These are phyloP conservation scores for Solanum etuberosum DNA, from an alignment of 257 asterid genomes.

Conservation along the genomic window DNA sequence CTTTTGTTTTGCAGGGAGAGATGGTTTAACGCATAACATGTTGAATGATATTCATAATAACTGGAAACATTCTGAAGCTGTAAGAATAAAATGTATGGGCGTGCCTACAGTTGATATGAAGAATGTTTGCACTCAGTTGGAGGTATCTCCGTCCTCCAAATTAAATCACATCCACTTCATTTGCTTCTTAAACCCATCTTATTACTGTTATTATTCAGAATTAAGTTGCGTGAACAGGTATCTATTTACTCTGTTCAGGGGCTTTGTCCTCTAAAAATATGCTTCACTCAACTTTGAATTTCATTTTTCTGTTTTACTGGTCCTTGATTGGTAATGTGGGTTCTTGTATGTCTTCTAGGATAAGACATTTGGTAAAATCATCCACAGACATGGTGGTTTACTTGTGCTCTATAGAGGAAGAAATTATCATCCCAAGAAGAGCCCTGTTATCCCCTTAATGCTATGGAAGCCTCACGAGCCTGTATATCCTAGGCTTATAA, in stretches of 20 bases:
- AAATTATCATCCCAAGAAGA: conserved; percentile 43
- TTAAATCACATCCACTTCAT: neutral
- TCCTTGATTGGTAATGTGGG: neutral
- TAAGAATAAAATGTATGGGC: conserved; percentile 93
- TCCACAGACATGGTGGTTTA: conserved; percentile 64
- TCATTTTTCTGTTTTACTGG: neutral
- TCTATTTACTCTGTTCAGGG: neutral
- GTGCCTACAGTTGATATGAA: conserved; percentile 94
- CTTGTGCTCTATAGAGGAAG: conserved; percentile 73
- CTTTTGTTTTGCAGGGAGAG: conserved; percentile 47
- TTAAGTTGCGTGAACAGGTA: neutral
- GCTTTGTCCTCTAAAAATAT: neutral
- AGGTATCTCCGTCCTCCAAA: conserved; percentile 38
- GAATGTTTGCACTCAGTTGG: conserved; percentile 71
- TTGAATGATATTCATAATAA: conserved; percentile 75
- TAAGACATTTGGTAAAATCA: conserved; percentile 75
- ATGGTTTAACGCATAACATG: conserved; percentile 95
- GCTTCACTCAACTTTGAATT: neutral
- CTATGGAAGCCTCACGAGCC: conserved; percentile 97
- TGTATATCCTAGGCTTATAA: conserved; percentile 79
- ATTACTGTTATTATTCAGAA: neutral
- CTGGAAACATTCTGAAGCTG: conserved; percentile 85
- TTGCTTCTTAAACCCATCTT: neutral
- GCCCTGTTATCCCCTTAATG: conserved; percentile 73
- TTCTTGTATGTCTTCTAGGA: conserved; percentile 38